Evolutionary conservation across 75 land plant species (phyloP).

Genomic region (Picea glauca): DNA sequence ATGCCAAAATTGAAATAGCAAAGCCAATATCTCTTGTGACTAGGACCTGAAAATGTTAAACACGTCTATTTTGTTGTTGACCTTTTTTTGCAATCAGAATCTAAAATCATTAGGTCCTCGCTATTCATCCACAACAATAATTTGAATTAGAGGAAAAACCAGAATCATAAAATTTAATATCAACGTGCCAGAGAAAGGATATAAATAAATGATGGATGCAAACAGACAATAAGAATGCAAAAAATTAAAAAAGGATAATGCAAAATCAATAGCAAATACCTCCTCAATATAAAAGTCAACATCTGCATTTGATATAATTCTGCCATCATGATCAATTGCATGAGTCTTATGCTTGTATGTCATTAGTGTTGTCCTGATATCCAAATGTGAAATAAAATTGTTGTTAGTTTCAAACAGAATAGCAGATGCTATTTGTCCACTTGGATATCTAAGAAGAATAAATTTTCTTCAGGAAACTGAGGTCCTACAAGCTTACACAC

Average conservation of each 20-base stretch:
- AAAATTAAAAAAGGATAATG: background rate
- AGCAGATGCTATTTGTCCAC: background rate
- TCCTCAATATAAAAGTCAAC: slow-evolving; percentile 89
- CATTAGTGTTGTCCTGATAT: slow-evolving; percentile 78
- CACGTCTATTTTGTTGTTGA: too few species aligned
- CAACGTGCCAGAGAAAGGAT: too few species aligned
- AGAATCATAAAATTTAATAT: background rate
- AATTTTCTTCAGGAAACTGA: background rate
- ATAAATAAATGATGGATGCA: background rate
- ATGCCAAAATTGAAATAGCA: background rate
- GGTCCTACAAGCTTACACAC: slow-evolving; percentile 17
- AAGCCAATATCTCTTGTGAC: background rate
- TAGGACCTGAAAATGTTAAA: background rate
- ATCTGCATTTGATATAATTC: slow-evolving; percentile 86
- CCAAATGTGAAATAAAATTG: slow-evolving; percentile 6
- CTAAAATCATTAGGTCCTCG: background rate
- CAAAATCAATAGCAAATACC: slow-evolving; percentile 25
- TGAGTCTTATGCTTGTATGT: slow-evolving; percentile 99
- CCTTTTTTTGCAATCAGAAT: background rate
- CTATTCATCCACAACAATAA: background rate
- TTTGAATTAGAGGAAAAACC: background rate
- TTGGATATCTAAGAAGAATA: background rate
- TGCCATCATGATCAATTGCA: slow-evolving; percentile 71
- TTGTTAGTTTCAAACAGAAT: background rate
- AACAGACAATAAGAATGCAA: background rate